Base-by-base conservation (phyloP, 306 rosid genomes). In the Quercus gilva region DNA sequence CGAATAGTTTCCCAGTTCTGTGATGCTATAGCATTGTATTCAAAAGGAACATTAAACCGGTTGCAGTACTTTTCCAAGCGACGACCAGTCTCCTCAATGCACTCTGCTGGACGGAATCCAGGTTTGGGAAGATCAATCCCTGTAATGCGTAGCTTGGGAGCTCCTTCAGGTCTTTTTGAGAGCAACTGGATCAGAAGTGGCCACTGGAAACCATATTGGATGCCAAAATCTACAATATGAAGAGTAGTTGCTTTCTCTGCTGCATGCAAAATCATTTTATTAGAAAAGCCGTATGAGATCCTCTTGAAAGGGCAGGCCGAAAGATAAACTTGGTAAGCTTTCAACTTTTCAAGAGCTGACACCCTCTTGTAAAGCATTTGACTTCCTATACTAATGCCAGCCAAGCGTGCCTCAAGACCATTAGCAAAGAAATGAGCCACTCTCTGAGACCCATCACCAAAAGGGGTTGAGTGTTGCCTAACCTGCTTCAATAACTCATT, bases 91-190 rank as follows among this genome's bases (percentile, higher is more conserved):
- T 90, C 95, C 82, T 87, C 91, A 3, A 90, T 81, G 75, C 89
- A 79, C 53, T 90, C 95, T 0, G 91, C 71, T 0, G 95, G 98
- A 21, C 95, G 90, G 78, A 94, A 94, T 26, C 98, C 97, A 3
- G 85, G 80, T 69, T 90, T 92, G 17, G 98, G 98, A 82, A 86
- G 61, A 70, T 94, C 97, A 67, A 94, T 91, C 74, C 95, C 98
- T 0, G 98, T 94, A 69, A 86, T 83, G 6, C 87, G 85, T 59
- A 86, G 81, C 83, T 78, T 83, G 29, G 19, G 83, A 85, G 59
- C 87, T 19, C 94, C 95, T 1, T 84, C 88, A 2, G 69, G 76
- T 65, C 92, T 83, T 31, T 51, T 14, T 9, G 97, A 82, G 35
- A 93, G 92, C 6, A 0, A 19, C 5, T 86, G 82, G 59, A 93